Evolutionary conservation across 768 basidiomycete species (phyloP).

Genomic region (Kondoa malvinella): DNA sequence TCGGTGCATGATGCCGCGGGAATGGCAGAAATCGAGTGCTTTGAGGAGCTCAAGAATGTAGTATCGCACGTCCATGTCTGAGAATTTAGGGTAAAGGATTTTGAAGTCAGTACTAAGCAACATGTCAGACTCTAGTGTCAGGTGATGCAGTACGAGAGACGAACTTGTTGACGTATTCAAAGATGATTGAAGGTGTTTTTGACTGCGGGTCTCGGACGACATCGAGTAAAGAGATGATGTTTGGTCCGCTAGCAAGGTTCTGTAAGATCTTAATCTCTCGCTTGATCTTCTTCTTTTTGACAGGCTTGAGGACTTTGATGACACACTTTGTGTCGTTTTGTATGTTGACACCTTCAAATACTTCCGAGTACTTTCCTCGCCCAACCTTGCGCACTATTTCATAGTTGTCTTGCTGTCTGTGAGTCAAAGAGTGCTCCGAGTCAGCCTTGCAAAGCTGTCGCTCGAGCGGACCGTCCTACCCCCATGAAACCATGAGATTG

Average conservation of each 20-base stretch:
- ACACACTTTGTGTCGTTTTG: conserved; percentile 27
- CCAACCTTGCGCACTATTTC: conserved; percentile 14
- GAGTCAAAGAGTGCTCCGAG: background rate
- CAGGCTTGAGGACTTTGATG: conserved; percentile 95
- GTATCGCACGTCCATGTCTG: conserved; percentile 84
- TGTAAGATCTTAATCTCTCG: conserved; percentile 96
- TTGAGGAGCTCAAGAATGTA: conserved; percentile 95
- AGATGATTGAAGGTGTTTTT: conserved; percentile 90
- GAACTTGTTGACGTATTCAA: conserved; percentile 89
- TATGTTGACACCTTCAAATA: conserved; percentile 29
- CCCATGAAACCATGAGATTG: conserved; percentile 21
- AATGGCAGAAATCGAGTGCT: conserved; percentile 94
- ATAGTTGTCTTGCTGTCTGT: conserved; percentile 20
- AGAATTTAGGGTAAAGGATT: conserved; percentile 82
- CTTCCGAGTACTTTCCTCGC: conserved; percentile 26
- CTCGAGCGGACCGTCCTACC: conserved; percentile 5
- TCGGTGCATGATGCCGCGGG: conserved; percentile 95
- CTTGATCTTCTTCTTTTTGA: conserved; percentile 99
- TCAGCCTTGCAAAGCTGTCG: background rate
- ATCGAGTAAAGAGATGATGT: conserved; percentile 79
- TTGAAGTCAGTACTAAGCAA: conserved; percentile 63
- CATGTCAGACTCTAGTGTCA: background rate
- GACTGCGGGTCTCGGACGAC: conserved; percentile 90
- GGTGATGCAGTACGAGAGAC: background rate
- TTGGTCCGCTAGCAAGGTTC: conserved; percentile 88